A percentile compares a stretch with the other conserved stretches of the same genome.
Evolutionary conservation across 441 rosid genomes (phyloP).

Genomic region (Isatis lusitanica): DNA sequence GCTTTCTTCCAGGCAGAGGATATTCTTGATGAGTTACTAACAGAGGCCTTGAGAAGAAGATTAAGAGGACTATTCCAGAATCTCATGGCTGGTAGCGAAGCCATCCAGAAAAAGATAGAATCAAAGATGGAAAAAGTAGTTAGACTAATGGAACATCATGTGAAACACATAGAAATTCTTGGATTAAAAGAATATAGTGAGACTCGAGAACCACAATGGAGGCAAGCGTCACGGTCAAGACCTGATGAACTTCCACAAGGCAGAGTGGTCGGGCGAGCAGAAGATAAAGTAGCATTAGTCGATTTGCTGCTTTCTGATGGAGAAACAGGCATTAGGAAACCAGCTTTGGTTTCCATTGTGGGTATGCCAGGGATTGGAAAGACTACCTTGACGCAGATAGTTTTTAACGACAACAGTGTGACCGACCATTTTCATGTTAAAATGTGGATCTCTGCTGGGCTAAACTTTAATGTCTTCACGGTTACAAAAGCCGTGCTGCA

Average conservation of each 20-base stretch:
- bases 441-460: constrained; percentile 33
- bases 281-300: constrained; percentile 28
- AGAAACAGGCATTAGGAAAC: not conserved
- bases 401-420: constrained; percentile 25
- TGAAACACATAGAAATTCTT: constrained; percentile 25
- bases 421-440: constrained; percentile 20
- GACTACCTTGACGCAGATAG: constrained; percentile 31
- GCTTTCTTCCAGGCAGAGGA: constrained; percentile 39
- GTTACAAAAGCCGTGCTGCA: constrained; percentile 32
- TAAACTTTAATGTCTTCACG: constrained; percentile 26
- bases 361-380: constrained; percentile 42
- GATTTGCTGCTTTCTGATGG: constrained; percentile 22
- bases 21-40: constrained; percentile 34
- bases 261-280: constrained; percentile 22
- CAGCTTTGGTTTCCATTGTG: constrained; percentile 27
- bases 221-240: constrained; percentile 32
- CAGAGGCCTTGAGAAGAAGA: constrained; percentile 36
- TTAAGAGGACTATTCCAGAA: constrained; percentile 27
- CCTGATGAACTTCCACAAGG: constrained; percentile 30
- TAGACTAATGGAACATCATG: constrained; percentile 27
- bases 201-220: constrained; percentile 34
- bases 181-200: constrained; percentile 32
- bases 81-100: constrained; percentile 19
- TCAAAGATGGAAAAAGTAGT: constrained; percentile 31
- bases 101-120: constrained; percentile 28